phyloP scores from a whole-genome alignment of 2,329 filamentous ascomycete species.

The Whalleya microplaca region DNA sequence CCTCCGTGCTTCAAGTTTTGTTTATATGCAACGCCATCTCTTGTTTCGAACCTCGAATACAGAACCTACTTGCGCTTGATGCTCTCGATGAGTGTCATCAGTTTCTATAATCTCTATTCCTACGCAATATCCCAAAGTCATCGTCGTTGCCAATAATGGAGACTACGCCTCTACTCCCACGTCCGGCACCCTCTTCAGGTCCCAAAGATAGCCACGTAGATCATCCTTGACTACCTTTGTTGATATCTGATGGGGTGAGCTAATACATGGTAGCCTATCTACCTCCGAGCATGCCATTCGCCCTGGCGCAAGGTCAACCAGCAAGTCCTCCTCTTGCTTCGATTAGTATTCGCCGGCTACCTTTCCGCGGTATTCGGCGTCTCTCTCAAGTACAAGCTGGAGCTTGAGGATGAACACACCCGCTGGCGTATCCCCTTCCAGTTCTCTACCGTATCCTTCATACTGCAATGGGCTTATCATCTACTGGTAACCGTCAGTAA shows the following conservation, averaged over 20 bases:
- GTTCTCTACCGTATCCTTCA: conserved; percentile 51
- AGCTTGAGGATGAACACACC: conserved; percentile 43
- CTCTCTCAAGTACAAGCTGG: conserved; percentile 50
- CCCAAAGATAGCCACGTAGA: conserved; percentile 40
- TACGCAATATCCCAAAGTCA: conserved; percentile 1
- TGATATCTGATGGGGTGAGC: conserved; percentile 14
- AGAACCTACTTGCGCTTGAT: not conserved
- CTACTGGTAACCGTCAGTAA: conserved; percentile 50
- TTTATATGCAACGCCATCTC: not conserved
- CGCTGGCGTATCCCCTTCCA: conserved; percentile 51
- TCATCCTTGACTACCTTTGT: not conserved
- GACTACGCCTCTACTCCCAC: conserved; percentile 35
- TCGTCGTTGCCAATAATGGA: conserved; percentile 30
- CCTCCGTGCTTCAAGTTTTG: not conserved
- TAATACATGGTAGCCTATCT: conserved; percentile 47
- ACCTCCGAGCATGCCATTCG: conserved; percentile 55
- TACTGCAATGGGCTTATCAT: conserved; percentile 50
- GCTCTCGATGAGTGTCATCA: not conserved
- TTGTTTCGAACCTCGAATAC: not conserved
- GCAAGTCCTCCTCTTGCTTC: conserved; percentile 48
- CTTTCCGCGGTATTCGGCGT: conserved; percentile 47
- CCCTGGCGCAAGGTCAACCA: conserved; percentile 54
- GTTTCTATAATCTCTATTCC: not conserved
- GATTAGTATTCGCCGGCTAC: conserved; percentile 48
- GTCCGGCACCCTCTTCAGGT: conserved; percentile 9